A percentile compares a stretch with the other conserved stretches of the same genome.
Conservation (phyloP, 2,329 filamentous ascomycete species). For the Colletotrichum tamarilloi region DNA sequence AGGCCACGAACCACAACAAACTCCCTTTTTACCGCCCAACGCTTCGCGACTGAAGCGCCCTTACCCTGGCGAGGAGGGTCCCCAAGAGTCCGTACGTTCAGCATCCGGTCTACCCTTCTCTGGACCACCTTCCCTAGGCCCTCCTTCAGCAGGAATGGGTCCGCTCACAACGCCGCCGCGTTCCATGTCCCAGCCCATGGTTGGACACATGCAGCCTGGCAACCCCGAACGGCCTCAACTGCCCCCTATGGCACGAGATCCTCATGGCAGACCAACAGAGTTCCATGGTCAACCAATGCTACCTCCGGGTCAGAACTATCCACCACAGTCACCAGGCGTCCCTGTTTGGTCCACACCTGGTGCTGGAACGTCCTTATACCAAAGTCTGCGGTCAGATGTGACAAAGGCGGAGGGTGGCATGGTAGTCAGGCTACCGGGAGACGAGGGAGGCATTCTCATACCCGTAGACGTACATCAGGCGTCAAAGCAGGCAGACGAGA, state of each 20-base stretch:
- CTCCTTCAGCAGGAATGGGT: constrained; percentile 37
- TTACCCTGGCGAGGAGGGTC: constrained; percentile 13
- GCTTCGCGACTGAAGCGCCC: constrained; percentile 36
- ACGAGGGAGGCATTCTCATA: constrained; percentile 61
- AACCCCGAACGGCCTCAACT: constrained; percentile 37
- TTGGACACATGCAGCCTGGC: constrained; percentile 41
- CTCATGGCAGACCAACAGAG: constrained; percentile 19
- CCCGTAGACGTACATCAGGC: constrained; percentile 84
- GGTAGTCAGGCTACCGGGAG: constrained; percentile 41
- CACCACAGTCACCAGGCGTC: constrained; percentile 32
- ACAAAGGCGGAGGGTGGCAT: constrained; percentile 36
- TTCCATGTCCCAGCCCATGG: constrained; percentile 49
- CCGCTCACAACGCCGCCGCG: constrained; percentile 43
- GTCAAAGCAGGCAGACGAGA: constrained; percentile 86
- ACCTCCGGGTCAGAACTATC: constrained; percentile 10
- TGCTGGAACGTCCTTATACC: constrained; percentile 44
- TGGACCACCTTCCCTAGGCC: constrained; percentile 31
- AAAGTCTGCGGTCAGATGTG: constrained; percentile 33
- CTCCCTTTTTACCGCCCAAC: constrained; percentile 40
- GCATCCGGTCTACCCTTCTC: constrained; percentile 22
- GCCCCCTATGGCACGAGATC: constrained; percentile 30
- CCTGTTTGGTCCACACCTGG: constrained; percentile 45
- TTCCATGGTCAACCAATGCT: constrained; percentile 25
- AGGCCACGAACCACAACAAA: constrained; percentile 41
- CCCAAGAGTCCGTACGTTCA: constrained; percentile 14